Evolutionary conservation across 208 protist species (phyloP), one percentile per base, ranked within the genome.

Genomic region (Leishmania mexicana): DNA sequence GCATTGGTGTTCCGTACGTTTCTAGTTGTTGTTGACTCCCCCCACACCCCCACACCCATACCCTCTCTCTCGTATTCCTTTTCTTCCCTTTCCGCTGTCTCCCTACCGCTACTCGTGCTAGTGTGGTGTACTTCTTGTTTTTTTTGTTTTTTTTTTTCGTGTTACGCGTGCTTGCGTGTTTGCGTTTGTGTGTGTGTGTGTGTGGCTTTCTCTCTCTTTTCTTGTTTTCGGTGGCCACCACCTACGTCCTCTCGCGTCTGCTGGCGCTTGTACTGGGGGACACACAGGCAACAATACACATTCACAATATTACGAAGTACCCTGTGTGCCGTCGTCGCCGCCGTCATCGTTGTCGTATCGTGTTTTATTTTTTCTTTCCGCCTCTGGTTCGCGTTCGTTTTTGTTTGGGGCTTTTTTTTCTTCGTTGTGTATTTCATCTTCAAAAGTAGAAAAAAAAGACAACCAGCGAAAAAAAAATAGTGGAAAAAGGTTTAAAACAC

Each of bases 241-340:
- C n/a, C 24, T 38, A 67, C 60, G 8, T 38, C n/a, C 31, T 67
- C 7, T 38, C n/a, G n/a, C 60, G 11, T 17, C 28, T n/a, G n/a
- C 60, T 13, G 31, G 60, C 0, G 60, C 10, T 38, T 67, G n/a
- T 67, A 19, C n/a, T 38, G 60, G 19, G 19, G 51, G 51, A 15
- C n/a, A 38, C 60, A 67, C 31, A 19, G n/a, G 24, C 40, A 72
- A 40, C 38, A 38, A 72, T n/a, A 72, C 67, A 72, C 67, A 49
- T 72, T 49, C 40, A 72, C 40, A 72, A n/a, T 67, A 38, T 38
- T 67, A 67, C 60, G 60, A 38, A 38, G 60, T 67, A 38, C 60
- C 4, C n/a, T 38, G 11, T 21, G 60, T 62, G 17, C 28, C 57
- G 57, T 40, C n/a, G n/a, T 38, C 60, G 31, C n/a, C n/a, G 3